Evolutionary conservation across 371 early-diverging fungal species (phyloP).

Genomic region (Zancudomyces culisetae): DNA sequence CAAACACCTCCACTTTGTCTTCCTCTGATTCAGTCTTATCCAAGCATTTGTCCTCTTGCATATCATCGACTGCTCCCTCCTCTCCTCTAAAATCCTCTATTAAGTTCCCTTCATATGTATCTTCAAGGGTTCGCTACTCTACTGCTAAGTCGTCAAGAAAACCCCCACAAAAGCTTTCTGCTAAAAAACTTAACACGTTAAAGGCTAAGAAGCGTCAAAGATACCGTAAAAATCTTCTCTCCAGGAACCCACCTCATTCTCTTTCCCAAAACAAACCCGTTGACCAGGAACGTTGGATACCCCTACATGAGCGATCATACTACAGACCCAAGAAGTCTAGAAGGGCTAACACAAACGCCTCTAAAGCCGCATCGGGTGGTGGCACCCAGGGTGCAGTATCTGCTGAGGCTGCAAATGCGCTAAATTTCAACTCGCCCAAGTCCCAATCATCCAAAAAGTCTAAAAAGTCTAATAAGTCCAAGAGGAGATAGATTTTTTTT

Average conservation of each 20-base stretch:
- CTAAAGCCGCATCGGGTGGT: constrained; percentile 9
- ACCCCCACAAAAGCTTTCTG: too few species aligned
- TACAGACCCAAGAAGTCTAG: constrained; percentile 14
- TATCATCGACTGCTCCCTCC: too few species aligned
- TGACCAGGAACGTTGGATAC: constrained; percentile 21
- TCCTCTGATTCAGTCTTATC: too few species aligned
- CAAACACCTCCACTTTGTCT: too few species aligned
- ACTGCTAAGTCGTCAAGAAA: too few species aligned
- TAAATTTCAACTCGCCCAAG: not conserved
- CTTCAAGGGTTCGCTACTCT: too few species aligned
- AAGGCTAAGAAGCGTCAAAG: too few species aligned
- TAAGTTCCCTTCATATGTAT: too few species aligned
- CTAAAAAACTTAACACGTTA: too few species aligned
- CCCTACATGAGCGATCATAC: constrained; percentile 21
- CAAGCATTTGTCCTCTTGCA: too few species aligned
- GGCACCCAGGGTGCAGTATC: constrained; percentile 17
- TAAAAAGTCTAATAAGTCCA: not conserved
- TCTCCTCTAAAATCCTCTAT: too few species aligned
- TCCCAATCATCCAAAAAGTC: not conserved
- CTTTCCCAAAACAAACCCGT: constrained; percentile 4
- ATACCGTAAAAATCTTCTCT: constrained; percentile 10
- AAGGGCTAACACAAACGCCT: constrained; percentile 3
- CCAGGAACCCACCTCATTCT: constrained; percentile 10
- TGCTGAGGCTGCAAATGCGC: not conserved
- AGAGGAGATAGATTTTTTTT: not conserved